Conservation (phyloP, 495 filamentous ascomycete species). For the Penicillium maclennaniae region DNA sequence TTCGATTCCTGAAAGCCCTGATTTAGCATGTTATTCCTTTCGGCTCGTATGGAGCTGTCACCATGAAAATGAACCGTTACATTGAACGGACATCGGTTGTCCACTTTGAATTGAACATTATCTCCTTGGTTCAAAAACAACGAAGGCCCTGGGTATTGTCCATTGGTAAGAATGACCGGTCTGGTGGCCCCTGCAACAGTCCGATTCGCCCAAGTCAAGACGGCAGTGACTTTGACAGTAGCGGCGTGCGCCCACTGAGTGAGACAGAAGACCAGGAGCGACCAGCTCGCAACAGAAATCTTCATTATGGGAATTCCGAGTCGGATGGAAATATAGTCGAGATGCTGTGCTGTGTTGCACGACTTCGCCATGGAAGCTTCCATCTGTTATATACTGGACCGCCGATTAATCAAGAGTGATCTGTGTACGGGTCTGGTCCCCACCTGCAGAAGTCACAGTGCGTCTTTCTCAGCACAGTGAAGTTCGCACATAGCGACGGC, state of each 20-base stretch:
- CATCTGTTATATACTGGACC: constrained; percentile 5
- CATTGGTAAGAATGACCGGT: constrained; percentile 56
- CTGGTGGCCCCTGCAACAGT: constrained; percentile 32
- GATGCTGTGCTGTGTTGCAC: constrained; percentile 2
- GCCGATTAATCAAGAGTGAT: neutral
- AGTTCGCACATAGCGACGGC: neutral
- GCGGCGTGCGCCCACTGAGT: constrained; percentile 14
- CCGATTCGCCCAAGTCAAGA: constrained; percentile 29
- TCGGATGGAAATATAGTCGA: neutral
- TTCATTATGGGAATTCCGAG: constrained; percentile 6
- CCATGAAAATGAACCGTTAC: constrained; percentile 54
- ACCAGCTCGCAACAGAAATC: neutral
- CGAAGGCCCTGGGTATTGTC: constrained; percentile 55
- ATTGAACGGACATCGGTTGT: constrained; percentile 52
- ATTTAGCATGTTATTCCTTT: neutral
- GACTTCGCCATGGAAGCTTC: neutral
- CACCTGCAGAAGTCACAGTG: neutral
- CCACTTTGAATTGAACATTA: constrained; percentile 55
- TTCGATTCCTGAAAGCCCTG: constrained; percentile 24
- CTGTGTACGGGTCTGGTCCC: neutral
- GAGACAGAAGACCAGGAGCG: constrained; percentile 12
- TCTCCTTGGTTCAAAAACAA: constrained; percentile 60
- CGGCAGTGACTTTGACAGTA: constrained; percentile 30
- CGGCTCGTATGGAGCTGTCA: constrained; percentile 1
- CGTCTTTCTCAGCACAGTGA: neutral